Conservation (phyloP, 257 asterid genomes). For the Henckelia pumila region DNA sequence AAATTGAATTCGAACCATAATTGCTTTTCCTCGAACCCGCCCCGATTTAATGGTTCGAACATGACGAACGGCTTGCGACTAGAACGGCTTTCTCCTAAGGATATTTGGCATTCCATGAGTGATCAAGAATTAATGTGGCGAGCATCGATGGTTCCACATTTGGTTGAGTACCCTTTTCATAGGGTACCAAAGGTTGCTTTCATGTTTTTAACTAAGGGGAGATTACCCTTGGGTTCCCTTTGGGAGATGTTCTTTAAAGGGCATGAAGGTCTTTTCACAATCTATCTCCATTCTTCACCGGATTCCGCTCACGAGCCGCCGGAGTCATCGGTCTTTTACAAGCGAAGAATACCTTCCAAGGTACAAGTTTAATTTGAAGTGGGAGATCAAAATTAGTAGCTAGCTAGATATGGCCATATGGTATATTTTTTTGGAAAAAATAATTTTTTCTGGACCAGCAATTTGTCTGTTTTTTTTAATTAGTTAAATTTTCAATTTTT, state of each 20-base stretch:
- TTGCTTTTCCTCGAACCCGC: conserved; percentile 24
- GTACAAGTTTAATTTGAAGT: conserved; percentile 26
- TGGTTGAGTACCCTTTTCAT: conserved; percentile 40
- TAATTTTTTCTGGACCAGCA: too few species aligned
- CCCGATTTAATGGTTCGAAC: conserved; percentile 23
- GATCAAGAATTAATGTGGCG: conserved; percentile 65
- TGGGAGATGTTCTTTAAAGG: conserved; percentile 84
- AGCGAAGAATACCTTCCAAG: conserved; percentile 69
- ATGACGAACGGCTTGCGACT: neutral
- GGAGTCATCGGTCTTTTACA: conserved; percentile 61
- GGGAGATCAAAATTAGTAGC: neutral
- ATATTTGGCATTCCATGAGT: conserved; percentile 46
- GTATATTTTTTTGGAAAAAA: too few species aligned
- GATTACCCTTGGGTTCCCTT: conserved; percentile 55
- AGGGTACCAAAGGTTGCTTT: conserved; percentile 59
- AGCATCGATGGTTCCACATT: conserved; percentile 64
- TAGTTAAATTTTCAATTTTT: too few species aligned
- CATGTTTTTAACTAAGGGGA: conserved; percentile 66
- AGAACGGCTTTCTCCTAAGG: conserved; percentile 31
- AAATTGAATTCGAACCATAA: conserved; percentile 2
- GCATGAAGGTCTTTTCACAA: conserved; percentile 55
- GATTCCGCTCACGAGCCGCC: conserved; percentile 42
- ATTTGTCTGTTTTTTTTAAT: too few species aligned
- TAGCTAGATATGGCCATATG: neutral
- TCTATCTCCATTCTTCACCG: conserved; percentile 65